A percentile compares a stretch with the other conserved stretches of the same genome.
Conservation (phyloP, 2,329 filamentous ascomycete species). For the Ophiostoma himal-ulmi region DNA sequence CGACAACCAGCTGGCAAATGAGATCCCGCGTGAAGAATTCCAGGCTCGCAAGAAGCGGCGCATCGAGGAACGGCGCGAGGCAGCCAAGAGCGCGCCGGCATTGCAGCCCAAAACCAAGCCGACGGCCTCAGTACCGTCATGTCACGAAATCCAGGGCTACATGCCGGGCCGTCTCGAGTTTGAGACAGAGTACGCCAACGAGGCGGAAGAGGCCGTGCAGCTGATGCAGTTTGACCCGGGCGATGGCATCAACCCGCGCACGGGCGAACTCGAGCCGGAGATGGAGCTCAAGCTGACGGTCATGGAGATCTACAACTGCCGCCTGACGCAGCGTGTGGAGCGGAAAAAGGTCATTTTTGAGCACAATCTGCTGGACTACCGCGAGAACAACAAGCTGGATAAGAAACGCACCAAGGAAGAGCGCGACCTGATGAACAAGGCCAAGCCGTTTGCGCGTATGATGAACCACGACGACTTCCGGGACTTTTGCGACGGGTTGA, state of each 20-base stretch:
- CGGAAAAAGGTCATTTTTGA: constrained; percentile 96
- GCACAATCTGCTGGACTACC: constrained; percentile 86
- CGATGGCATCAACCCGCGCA: constrained; percentile 79
- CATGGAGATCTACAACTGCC: constrained; percentile 96
- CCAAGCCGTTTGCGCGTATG: constrained; percentile 92
- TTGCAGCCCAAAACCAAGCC: constrained; percentile 91
- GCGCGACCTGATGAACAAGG: constrained; percentile 80
- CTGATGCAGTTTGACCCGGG: constrained; percentile 98
- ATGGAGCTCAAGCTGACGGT: constrained; percentile 97
- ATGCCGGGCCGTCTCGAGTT: constrained; percentile 98
- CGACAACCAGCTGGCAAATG: constrained; percentile 70
- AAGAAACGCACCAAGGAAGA: constrained; percentile 97
- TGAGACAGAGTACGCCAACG: constrained; percentile 95
- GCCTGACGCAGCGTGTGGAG: constrained; percentile 83
- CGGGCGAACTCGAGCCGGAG: constrained; percentile 84
- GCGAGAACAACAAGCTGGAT: constrained; percentile 80
- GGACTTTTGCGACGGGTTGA: constrained; percentile 72
- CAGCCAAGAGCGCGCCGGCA: constrained; percentile 74
- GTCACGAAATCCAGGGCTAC: constrained; percentile 96
- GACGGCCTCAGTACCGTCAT: constrained; percentile 88
- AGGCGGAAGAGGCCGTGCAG: constrained; percentile 95
- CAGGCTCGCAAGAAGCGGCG: constrained; percentile 86
- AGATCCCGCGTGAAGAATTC: constrained; percentile 85
- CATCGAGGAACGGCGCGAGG: constrained; percentile 87
- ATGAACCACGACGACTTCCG: constrained; percentile 94